Evolutionary conservation across 2,329 filamentous ascomycete genomes (phyloP).

Genomic region (Trichophyton schoenleinii): DNA sequence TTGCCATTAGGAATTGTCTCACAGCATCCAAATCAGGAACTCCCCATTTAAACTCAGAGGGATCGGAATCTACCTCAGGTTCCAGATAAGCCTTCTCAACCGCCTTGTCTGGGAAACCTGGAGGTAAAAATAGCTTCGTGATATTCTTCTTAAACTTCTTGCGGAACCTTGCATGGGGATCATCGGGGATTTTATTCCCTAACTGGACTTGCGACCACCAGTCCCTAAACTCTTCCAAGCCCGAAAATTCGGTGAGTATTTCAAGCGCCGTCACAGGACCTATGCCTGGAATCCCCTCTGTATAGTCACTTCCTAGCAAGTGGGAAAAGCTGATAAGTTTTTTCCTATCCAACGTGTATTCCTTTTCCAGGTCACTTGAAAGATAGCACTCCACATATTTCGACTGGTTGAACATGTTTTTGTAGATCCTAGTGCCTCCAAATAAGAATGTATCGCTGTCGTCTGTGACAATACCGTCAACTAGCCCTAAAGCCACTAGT

Average conservation of each 20-base stretch:
- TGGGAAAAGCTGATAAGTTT: slow-evolving; percentile 85
- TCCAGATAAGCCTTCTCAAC: slow-evolving; percentile 74
- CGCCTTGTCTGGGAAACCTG: slow-evolving; percentile 61
- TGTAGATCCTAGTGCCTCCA: slow-evolving; percentile 90
- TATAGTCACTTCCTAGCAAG: slow-evolving; percentile 86
- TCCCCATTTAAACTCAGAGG: slow-evolving; percentile 83
- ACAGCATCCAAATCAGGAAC: slow-evolving; percentile 83
- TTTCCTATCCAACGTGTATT: slow-evolving; percentile 73
- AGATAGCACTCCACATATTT: slow-evolving; percentile 98
- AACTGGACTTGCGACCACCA: slow-evolving; percentile 78
- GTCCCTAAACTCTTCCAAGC: slow-evolving; percentile 60
- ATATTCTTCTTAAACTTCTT: slow-evolving; percentile 77
- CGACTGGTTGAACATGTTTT: slow-evolving; percentile 99
- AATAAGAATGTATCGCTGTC: slow-evolving; percentile 96
- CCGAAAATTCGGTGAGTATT: slow-evolving; percentile 77
- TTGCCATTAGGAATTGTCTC: slow-evolving; percentile 72
- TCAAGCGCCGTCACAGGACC: slow-evolving; percentile 91
- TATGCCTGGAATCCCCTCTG: slow-evolving; percentile 77
- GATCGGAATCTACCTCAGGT: slow-evolving; percentile 70
- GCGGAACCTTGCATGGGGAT: slow-evolving; percentile 54
- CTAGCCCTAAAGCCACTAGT: slow-evolving; percentile 70
- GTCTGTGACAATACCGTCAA: slow-evolving; percentile 95
- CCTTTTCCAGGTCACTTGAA: slow-evolving; percentile 67
- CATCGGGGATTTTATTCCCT: slow-evolving; percentile 46
- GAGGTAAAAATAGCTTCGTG: slow-evolving; percentile 74